phyloP scores from a whole-genome alignment of 2,329 filamentous ascomycete species.

The Acephala macrosclerotiorum region DNA sequence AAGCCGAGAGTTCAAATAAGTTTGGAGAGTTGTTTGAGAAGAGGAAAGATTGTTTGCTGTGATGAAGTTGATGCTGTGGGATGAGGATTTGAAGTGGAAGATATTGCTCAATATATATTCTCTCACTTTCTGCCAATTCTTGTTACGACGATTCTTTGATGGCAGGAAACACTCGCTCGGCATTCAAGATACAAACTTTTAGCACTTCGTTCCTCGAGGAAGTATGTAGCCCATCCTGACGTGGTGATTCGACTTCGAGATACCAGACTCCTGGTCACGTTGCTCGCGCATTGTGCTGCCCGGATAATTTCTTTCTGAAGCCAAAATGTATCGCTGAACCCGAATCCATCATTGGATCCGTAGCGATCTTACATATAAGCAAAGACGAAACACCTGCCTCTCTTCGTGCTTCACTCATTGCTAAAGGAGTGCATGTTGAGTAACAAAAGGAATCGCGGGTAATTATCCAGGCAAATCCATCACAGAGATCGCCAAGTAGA shows the following conservation, averaged over 20 bases:
- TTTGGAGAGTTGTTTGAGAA: no score
- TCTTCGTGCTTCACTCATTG: no score
- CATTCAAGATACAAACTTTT: not conserved
- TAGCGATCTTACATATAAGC: conserved; percentile 1
- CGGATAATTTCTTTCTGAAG: not conserved
- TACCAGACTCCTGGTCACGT: not conserved
- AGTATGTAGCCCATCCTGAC: not conserved
- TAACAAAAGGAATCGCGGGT: not conserved
- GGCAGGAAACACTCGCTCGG: not conserved
- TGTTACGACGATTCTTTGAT: not conserved
- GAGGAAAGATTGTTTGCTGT: not conserved
- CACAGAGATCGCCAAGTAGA: not conserved
- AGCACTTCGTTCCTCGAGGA: not conserved
- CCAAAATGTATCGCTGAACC: not conserved
- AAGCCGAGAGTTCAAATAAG: no score
- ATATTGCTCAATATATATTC: conserved; percentile 2
- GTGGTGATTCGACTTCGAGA: not conserved
- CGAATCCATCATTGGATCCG: conserved; percentile 1
- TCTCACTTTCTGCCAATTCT: not conserved
- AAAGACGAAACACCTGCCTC: not conserved
- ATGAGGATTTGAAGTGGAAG: conserved; percentile 2
- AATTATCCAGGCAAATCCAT: not conserved
- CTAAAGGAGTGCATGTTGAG: no score
- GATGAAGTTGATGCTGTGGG: not conserved
- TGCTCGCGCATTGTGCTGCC: not conserved